Percentiles rank a stretch among this genome's conserved stretches.
These are phyloP conservation scores for Symbiodinium pilosum DNA, from an alignment of 73 alveolate species.

Conservation along the genomic window DNA sequence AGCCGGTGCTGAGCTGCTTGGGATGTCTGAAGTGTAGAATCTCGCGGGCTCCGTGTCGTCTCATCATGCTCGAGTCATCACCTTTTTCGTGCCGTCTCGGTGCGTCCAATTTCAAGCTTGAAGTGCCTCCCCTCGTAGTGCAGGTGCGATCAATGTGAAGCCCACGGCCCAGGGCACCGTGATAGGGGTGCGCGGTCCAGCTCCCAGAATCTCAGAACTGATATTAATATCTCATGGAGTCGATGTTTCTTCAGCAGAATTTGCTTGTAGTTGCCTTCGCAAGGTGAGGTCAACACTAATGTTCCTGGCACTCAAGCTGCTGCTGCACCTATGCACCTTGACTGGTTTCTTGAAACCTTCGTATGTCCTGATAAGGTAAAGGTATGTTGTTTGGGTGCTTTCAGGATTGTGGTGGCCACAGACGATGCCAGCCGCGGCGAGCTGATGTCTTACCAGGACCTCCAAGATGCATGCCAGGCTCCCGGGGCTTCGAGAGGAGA, in stretches of 20 bases:
- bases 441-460: background rate
- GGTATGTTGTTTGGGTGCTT: background rate
- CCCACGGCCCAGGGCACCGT: background rate
- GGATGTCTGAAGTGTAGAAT: too few relatives aligned
- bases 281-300: too few relatives aligned
- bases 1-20: too few relatives aligned
- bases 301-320: background rate
- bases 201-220: too few relatives aligned
- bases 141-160: background rate
- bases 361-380: background rate
- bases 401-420: conserved; percentile 69
- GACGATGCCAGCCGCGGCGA: conserved; percentile 67
- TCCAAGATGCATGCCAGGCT: conserved; percentile 27
- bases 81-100: too few relatives aligned
- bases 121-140: background rate
- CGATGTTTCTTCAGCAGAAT: too few relatives aligned
- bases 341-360: background rate
- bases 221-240: too few relatives aligned
- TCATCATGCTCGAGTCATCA: too few relatives aligned
- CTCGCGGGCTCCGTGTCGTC: too few relatives aligned
- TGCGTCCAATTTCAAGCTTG: too few relatives aligned
- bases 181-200: background rate
- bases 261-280: too few relatives aligned
- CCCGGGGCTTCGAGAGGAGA: background rate
- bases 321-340: background rate